A percentile compares a stretch with the other conserved stretches of the same genome.
These are phyloP conservation scores for Apocynum venetum DNA, from an alignment of 257 asterid species.

Conservation along the genomic window DNA sequence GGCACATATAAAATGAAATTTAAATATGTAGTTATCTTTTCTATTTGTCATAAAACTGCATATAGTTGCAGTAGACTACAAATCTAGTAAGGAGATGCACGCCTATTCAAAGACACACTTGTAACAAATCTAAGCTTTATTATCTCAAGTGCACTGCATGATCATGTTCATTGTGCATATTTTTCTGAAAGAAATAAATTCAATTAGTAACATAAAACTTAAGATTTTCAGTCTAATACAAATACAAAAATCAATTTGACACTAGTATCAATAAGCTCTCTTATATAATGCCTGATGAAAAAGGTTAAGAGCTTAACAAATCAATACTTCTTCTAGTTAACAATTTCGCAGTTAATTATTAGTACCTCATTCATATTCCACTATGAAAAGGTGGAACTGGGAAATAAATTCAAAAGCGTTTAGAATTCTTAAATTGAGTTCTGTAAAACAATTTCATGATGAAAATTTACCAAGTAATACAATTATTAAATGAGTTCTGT, in stretches of 20 bases:
- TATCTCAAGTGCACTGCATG: not conserved
- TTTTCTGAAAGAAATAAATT: not conserved
- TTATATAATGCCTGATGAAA: not conserved
- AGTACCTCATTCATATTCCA: not conserved
- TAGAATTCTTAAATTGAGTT: not conserved
- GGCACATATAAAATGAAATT: not conserved
- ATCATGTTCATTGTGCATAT: not conserved
- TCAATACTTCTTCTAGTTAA: not conserved
- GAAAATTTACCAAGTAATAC: not conserved
- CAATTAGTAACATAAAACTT: not conserved
- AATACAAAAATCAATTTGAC: not conserved
- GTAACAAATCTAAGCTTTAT: not conserved
- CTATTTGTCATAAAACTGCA: not conserved
- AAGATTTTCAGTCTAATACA: not conserved
- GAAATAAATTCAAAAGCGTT: not conserved
- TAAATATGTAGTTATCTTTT: not conserved
- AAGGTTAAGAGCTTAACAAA: not conserved
- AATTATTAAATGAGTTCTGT: not conserved
- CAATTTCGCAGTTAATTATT: not conserved
- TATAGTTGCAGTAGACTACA: not conserved
- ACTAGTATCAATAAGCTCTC: not conserved
- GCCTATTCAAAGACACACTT: not conserved
- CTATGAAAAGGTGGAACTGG: not conserved
- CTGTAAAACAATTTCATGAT: not conserved
- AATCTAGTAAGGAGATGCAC: not conserved